Evolutionary conservation across 495 filamentous ascomycete genomes (phyloP), one percentile per base, ranked within the genome.

Genomic region (Podospora anserina): DNA sequence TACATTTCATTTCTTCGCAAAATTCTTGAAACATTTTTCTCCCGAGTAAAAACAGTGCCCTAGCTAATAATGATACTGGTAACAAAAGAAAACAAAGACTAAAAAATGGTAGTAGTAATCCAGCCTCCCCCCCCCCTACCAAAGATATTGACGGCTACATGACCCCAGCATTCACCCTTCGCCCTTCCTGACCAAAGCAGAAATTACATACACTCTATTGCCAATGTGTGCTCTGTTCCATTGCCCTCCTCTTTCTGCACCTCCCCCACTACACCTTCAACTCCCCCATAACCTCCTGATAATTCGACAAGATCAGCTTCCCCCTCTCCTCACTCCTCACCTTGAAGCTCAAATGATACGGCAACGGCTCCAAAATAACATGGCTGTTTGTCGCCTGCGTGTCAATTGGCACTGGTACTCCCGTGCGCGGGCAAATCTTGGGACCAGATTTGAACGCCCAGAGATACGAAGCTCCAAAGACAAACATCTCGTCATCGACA

Each of bases 401-500:
- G 69, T 87, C 81, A 34, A 86, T 80, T 5, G 81, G 78, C 30
- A 85, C 73, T 15, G 70, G 67, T 16, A 79, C 68, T 2, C 82
- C 81, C 0, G 81, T 80, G 55, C 75, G 72, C 6, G 81, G 80
- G 65, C 77, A 80, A 26, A 73, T 77, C 63, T 80, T 78, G 44
- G 68, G 77, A 0, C 20, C 66, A 6, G 86, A 74, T 32, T 87
- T 75, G 53, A 91, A 87, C 20, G 70, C 85, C 83, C 64, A 87
- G 69, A 70, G 82, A 39, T 69, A 71, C 68, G 55, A 87, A 53
- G 80, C 82, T 79, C 66, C 89, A 61, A 69, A 81, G 78, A 73
- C 80, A 75, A 84, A 82, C 76, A 78, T 82, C 70, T 84, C 82
- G 72, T 84, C 80, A 67, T 90, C 88, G 4, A 88, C 89, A n/a